These are phyloP conservation scores for Mycena venus DNA, from an alignment of 768 basidiomycete genomes.

Conservation along the genomic window DNA sequence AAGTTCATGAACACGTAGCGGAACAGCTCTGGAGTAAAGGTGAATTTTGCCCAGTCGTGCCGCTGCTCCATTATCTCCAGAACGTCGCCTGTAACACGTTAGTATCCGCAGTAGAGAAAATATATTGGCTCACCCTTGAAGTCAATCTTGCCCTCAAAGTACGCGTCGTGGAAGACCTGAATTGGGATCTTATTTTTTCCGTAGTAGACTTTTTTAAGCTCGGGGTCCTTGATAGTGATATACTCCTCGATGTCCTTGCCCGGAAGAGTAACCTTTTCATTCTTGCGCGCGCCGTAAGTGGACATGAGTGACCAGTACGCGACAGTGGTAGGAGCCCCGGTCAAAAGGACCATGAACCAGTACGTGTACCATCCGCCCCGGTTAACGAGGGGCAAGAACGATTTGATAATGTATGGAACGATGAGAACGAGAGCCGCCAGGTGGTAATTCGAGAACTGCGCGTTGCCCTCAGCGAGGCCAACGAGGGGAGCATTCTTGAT, in stretches of 20 bases:
- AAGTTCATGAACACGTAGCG: constrained; percentile 91
- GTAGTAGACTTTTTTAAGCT: constrained; percentile 83
- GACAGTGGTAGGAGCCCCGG: constrained; percentile 82
- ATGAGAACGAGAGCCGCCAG: constrained; percentile 82
- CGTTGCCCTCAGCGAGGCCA: constrained; percentile 89
- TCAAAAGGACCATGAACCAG: constrained; percentile 80
- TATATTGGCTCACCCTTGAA: constrained; percentile 87
- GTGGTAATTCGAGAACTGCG: constrained; percentile 84
- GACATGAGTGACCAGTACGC: constrained; percentile 94
- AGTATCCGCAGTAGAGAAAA: constrained; percentile 19
- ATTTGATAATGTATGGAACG: constrained; percentile 90
- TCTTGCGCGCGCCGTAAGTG: constrained; percentile 82
- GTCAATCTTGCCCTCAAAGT: constrained; percentile 95
- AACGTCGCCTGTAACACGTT: constrained; percentile 78
- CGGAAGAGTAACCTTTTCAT: constrained; percentile 89
- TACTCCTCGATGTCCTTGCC: constrained; percentile 91
- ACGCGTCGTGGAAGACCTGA: constrained; percentile 98
- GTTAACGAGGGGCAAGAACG: constrained; percentile 83
- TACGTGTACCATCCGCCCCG: constrained; percentile 91
- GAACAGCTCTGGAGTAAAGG: constrained; percentile 91
- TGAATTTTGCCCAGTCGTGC: constrained; percentile 96
- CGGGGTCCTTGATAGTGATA: constrained; percentile 89
- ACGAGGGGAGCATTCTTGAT: constrained; percentile 90
- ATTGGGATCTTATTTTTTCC: constrained; percentile 95
- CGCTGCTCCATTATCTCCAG: constrained; percentile 94